These are phyloP conservation scores for Diaporthe aspalathi DNA, from an alignment of 2,329 filamentous ascomycete genomes.

Conservation along the genomic window DNA sequence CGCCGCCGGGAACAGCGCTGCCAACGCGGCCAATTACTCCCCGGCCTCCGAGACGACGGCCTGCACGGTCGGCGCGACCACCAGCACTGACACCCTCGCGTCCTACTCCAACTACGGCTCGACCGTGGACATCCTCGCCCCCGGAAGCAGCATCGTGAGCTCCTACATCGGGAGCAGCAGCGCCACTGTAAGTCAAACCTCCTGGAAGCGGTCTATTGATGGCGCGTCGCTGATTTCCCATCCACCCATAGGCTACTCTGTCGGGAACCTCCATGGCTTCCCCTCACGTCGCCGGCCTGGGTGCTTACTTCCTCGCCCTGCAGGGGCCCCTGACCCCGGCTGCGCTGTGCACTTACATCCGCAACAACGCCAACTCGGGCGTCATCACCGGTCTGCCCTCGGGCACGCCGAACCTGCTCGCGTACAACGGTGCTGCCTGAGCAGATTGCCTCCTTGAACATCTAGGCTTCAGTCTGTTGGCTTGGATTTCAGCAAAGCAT, in stretches of 20 bases:
- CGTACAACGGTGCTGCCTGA: constrained; percentile 42
- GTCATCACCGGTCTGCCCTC: constrained; percentile 37
- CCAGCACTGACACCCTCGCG: constrained; percentile 47
- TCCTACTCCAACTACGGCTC: constrained; percentile 61
- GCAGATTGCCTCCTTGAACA: not conserved
- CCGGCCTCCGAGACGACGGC: constrained; percentile 52
- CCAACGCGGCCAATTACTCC: constrained; percentile 48
- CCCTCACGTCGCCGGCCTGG: constrained; percentile 70
- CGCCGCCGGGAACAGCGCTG: constrained; percentile 55
- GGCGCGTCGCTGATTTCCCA: not conserved
- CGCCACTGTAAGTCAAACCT: constrained; percentile 48
- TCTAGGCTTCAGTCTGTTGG: no score
- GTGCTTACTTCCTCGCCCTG: constrained; percentile 59
- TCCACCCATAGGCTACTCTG: constrained; percentile 47
- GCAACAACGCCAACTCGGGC: constrained; percentile 50
- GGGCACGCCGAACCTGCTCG: constrained; percentile 43
- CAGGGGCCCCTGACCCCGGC: constrained; percentile 50
- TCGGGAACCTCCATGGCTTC: constrained; percentile 72
- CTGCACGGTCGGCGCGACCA: constrained; percentile 56
- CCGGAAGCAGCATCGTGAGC: constrained; percentile 55
- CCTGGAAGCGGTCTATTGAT: no score
- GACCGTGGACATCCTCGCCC: constrained; percentile 58
- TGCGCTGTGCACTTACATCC: constrained; percentile 55
- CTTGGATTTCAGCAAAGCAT: not conserved
- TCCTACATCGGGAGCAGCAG: constrained; percentile 51